Conservation (phyloP, 768 basidiomycete genomes). For the Leucocoprinus leucothites region DNA sequence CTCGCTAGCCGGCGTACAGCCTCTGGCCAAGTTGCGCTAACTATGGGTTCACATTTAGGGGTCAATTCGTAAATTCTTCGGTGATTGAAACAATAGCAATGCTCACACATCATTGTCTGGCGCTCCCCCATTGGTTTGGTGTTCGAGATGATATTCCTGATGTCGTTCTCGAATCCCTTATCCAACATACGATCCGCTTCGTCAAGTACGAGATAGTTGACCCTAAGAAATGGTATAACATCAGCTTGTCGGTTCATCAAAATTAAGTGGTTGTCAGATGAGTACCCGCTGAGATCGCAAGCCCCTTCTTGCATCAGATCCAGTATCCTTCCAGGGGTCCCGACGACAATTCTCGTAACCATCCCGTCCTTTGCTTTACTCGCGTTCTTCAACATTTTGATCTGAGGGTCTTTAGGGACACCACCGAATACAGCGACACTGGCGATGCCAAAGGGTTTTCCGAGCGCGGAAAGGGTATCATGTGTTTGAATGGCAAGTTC, state of each 20-base stretch:
- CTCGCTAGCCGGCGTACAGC: constrained; percentile 85
- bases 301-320: constrained; percentile 88
- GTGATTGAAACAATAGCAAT: constrained; percentile 4
- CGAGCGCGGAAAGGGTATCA: constrained; percentile 72
- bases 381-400: constrained; percentile 58
- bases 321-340: constrained; percentile 91
- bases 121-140: constrained; percentile 66
- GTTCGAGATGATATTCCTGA: constrained; percentile 80
- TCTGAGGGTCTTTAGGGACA: constrained; percentile 86
- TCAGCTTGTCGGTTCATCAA: not conserved
- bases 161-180: constrained; percentile 98
- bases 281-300: constrained; percentile 74
- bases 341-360: constrained; percentile 79
- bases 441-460: constrained; percentile 68
- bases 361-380: constrained; percentile 45
- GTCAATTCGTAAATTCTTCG: not conserved
- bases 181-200: constrained; percentile 99
- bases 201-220: constrained; percentile 90
- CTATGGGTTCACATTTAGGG: constrained; percentile 33
- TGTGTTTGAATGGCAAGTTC: constrained; percentile 97
- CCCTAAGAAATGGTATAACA: constrained; percentile 38
- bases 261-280: too few relatives aligned
- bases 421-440: constrained; percentile 94
- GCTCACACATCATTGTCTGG: constrained; percentile 94
- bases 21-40: constrained; percentile 99